These are phyloP conservation scores for Wallacemonas sp. DNA, from an alignment of 208 protist genomes.

Conservation along the genomic window DNA sequence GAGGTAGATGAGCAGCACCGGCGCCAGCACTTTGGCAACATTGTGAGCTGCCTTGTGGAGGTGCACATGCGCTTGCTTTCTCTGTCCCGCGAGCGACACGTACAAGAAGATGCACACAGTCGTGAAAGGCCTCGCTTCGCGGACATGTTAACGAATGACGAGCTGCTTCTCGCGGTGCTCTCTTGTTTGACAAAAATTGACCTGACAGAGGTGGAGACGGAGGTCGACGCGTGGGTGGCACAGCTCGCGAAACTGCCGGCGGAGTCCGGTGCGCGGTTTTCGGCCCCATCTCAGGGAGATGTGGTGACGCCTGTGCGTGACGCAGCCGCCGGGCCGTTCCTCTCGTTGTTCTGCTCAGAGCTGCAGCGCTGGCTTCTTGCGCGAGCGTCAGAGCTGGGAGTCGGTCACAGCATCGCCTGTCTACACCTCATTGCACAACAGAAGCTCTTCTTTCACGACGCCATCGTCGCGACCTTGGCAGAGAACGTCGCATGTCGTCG, in stretches of 20 bases:
- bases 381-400: constrained; percentile 29
- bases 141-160: constrained; percentile 15
- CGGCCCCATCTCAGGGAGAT: no score
- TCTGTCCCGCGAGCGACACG: not conserved
- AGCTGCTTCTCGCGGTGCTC: constrained; percentile 24
- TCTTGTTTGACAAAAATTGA: constrained; percentile 29
- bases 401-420: constrained; percentile 32
- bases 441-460: constrained; percentile 36
- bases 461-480: constrained; percentile 54
- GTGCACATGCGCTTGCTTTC: constrained; percentile 16
- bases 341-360: constrained; percentile 22
- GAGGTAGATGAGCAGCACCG: constrained; percentile 33
- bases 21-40: constrained; percentile 32
- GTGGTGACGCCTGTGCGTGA: no score
- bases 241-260: not conserved
- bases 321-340: constrained; percentile 2
- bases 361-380: constrained; percentile 45
- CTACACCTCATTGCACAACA: constrained; percentile 71
- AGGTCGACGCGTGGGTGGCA: constrained; percentile 12
- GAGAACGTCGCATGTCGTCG: constrained; percentile 39
- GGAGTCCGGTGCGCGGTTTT: no score
- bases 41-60: constrained; percentile 58
- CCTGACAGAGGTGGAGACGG: constrained; percentile 26
- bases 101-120: not conserved
- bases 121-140: not conserved